Evolutionary conservation across 768 basidiomycete genomes (phyloP), one percentile per base, ranked within the genome.

Genomic region (Naganishia vishniacii): DNA sequence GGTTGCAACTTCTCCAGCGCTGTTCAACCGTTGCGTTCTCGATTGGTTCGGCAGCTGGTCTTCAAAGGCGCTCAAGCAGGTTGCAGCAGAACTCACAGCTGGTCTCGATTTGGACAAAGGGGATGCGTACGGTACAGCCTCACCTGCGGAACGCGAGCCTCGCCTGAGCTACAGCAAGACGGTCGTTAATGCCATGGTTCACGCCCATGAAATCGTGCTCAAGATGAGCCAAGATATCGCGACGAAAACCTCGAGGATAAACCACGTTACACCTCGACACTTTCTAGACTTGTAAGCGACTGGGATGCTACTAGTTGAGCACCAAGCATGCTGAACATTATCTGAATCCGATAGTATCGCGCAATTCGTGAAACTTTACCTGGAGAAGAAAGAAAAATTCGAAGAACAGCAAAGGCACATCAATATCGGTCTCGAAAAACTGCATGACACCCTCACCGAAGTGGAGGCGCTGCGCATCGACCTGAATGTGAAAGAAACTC

Each of bases 21-120:
- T 98, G 71, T 78, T 78, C 85, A 99, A 99, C 80, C 88, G 95
- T 80, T 99, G 95, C 76, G 95, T 99, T 8, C 82, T 99, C 63
- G 94, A 99, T 77, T 99, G 95, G 95, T 98, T 98, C 71, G 95
- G 95, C 28, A 93, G 97, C 75, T 99, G 95, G 95, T 91, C 93
- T 16, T 91, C 95, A 70, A 93, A 97, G 74, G 93, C 95, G 0
- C 89, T 98, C 79, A 98, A 88, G 75, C 95, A 98, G 81, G 95
- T 99, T 65, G 95, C 89, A 45, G 85, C 88, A 82, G 95, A 98
- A 78, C 94, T 99, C 78, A 98, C 94, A 1, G 84, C 89, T 59
- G 87, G 88, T 0, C 83, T 99, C 68, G 95, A 98, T 77, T 83
- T 99, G 68, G 95, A 98, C 72, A 77, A 90, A 40, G 82, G 88